Percentiles rank a stretch among this genome's conserved stretches.
phyloP scores from a whole-genome alignment of 225 moss, liverwort and hornwort species.

The Physcomitrium patens region DNA sequence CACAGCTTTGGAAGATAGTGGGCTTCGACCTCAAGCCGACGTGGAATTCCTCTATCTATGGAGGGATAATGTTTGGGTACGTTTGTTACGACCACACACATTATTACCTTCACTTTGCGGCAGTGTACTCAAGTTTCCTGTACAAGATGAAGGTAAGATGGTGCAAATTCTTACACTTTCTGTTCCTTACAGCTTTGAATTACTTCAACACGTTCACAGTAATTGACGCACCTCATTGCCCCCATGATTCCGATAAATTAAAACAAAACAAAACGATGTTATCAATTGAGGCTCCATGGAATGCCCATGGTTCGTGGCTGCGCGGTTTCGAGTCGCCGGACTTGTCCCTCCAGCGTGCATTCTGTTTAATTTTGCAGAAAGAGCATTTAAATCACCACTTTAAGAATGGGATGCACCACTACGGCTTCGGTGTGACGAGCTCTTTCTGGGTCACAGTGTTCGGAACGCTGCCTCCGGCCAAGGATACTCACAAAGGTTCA shows the following conservation, averaged over 20 bases:
- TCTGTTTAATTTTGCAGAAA: slow-evolving; percentile 36
- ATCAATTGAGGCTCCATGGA: too few relatives aligned
- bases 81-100: slow-evolving; percentile 82
- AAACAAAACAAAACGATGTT: too few relatives aligned
- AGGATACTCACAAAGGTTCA: neutral
- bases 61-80: slow-evolving; percentile 79
- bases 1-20: slow-evolving; percentile 61
- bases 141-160: slow-evolving; percentile 73
- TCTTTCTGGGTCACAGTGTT: slow-evolving; percentile 51
- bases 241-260: too few relatives aligned
- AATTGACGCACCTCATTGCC: too few relatives aligned
- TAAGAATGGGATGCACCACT: slow-evolving; percentile 47
- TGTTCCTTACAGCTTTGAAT: too few relatives aligned
- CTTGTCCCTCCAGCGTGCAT: too few relatives aligned
- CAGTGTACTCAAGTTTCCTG: slow-evolving; percentile 46
- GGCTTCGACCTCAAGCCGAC: slow-evolving; percentile 34
- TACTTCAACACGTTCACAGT: too few relatives aligned
- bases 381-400: slow-evolving; percentile 59
- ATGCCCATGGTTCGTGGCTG: too few relatives aligned
- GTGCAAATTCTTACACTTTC: neutral
- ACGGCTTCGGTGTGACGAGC: slow-evolving; percentile 48
- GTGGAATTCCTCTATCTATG: slow-evolving; percentile 59
- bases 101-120: slow-evolving; percentile 85
- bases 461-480: slow-evolving; percentile 42
- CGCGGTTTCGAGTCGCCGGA: too few relatives aligned